Base-by-base conservation (phyloP, 305 asterid species). In the Fraxinus latifolia region DNA sequence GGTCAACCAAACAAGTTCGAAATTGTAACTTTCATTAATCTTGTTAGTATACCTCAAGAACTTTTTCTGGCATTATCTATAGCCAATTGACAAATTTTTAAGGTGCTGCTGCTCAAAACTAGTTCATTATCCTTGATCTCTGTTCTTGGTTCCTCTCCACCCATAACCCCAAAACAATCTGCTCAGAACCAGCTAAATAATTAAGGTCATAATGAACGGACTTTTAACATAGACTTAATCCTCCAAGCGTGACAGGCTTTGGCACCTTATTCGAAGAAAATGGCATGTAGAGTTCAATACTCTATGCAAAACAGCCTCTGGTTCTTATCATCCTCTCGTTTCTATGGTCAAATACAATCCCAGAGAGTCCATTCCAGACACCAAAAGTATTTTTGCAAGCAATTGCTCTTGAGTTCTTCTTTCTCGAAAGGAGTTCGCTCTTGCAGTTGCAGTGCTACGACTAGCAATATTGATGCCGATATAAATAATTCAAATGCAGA, bases 261-360 rank as follows among this genome's bases (percentile, higher is more conserved):
- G 68, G 34, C 34, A 65, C 33, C 36, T 65, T 8, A 2, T 65
- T 65, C 3, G 14, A 65, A 23, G 17, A 27, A 72, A 72, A 94
- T 93, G 98, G 91, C 91, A 72, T 84, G 87, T 75, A 84, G 92
- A 89, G 88, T 90, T 79, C 96, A 90, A n/a, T 83, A 83, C 83
- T 90, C 95, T 55, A 83, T 93, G 47, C 92, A 88, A 9, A 92
- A 84, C 84, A 81, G 90, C 87, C 85, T 89, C 67, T 90, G 91
- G 78, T 87, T 90, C 81, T 86, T 89, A 5, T 78, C 90, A 42
- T 72, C 72, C 14, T 58, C 89, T 32, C 81, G 84, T 60, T 82
- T 84, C 4, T 72, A 37, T 65, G 36, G 86, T 77, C 73, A 87
- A 5, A 4, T 80, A 0, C 87, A 75, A 74, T 83, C 85, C 11